These are phyloP conservation scores for Fraxinus cuspidata DNA, from an alignment of 257 asterid genomes.

Conservation along the genomic window DNA sequence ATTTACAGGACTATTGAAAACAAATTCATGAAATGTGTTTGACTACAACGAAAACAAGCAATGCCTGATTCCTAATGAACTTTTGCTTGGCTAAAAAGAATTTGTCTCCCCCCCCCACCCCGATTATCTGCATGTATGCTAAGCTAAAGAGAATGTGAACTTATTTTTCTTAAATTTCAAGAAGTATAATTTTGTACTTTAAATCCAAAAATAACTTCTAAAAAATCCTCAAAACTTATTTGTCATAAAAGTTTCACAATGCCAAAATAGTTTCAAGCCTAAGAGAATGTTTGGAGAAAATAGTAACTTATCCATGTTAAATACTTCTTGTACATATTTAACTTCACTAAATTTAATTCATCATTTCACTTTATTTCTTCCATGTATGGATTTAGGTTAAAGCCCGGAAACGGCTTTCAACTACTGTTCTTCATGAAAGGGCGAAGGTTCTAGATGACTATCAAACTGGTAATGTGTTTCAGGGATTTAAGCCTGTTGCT, in stretches of 20 bases:
- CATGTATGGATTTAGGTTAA: constrained; percentile 48
- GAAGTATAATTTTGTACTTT: neutral
- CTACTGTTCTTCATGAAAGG: constrained; percentile 66
- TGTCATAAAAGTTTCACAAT: neutral
- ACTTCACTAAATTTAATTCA: constrained; percentile 12
- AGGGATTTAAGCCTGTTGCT: constrained; percentile 72
- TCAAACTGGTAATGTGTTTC: constrained; percentile 63
- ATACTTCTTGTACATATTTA: neutral
- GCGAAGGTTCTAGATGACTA: constrained; percentile 63
- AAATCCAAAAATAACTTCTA: neutral
- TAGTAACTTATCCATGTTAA: neutral
- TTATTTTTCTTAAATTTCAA: neutral
- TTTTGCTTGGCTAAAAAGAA: neutral
- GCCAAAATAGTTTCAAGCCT: neutral
- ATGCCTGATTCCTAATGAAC: neutral
- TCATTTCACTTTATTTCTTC: constrained; percentile 22
- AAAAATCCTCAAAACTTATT: neutral
- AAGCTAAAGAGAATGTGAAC: neutral
- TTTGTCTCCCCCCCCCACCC: too few species aligned
- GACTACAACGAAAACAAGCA: neutral
- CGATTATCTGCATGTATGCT: neutral
- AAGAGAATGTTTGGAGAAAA: neutral
- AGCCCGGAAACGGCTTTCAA: constrained; percentile 54
- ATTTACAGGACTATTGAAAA: neutral
- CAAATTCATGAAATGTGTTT: neutral